These are phyloP conservation scores for Selaginella tamariscina DNA, from an alignment of 75 land plant species.

Conservation along the genomic window DNA sequence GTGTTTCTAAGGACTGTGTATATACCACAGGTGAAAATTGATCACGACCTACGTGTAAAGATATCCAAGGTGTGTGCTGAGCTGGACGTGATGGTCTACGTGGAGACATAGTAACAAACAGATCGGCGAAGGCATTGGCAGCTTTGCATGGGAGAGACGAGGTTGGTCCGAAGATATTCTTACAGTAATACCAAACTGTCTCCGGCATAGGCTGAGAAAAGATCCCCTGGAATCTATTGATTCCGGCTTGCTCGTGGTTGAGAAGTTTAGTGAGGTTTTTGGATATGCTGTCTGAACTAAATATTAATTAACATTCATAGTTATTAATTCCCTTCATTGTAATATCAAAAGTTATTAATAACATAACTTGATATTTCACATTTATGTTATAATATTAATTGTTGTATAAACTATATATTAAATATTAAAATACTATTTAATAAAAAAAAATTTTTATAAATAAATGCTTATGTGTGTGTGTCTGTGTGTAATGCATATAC, in stretches of 20 bases:
- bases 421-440: too few species aligned
- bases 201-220: slow-evolving; percentile 92
- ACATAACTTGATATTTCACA: too few species aligned
- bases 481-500: too few species aligned
- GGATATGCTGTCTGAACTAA: slow-evolving; percentile 29
- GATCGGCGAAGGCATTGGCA: slow-evolving; percentile 93
- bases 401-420: too few species aligned
- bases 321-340: too few species aligned
- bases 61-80: slow-evolving; percentile 94
- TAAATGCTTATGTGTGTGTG: too few species aligned
- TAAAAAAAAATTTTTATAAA: too few species aligned
- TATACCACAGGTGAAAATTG: slow-evolving; percentile 66
- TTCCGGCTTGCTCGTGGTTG: slow-evolving; percentile 83
- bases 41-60: slow-evolving; percentile 75
- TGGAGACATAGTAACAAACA: slow-evolving; percentile 91
- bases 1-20: too few species aligned
- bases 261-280: slow-evolving; percentile 92
- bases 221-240: slow-evolving; percentile 98
- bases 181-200: slow-evolving; percentile 92
- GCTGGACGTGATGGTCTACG: slow-evolving; percentile 91
- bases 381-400: too few species aligned
- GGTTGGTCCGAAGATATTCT: slow-evolving; percentile 77
- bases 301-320: too few species aligned
- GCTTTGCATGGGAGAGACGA: slow-evolving; percentile 74
- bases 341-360: too few species aligned